Base-by-base conservation (phyloP, 2,329 filamentous ascomycete genomes). In the Fonsecaea pugnacius region DNA sequence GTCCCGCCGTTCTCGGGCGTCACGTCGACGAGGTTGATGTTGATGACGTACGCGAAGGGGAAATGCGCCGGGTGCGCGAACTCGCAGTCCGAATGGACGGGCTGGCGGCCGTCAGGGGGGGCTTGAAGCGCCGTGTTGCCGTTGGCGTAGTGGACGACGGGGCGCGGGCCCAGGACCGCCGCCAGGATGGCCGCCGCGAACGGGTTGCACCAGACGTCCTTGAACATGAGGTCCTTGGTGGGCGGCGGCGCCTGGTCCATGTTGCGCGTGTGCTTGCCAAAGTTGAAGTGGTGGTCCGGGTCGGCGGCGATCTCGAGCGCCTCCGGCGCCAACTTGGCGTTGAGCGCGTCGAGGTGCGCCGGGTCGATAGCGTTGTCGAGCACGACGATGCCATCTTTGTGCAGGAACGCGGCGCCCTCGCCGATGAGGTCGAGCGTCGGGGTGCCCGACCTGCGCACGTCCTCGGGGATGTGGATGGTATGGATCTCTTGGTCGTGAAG, bases 11-110 rank as follows among this genome's bases (percentile, higher is more conserved):
- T 83, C 14, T 78, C 71, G 1, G 78, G 74, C 3, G 75, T 75
- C 50, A 79, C 79, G 32, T 80, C 78, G 7, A 83, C 75, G 5
- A 84, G 75, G 54, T 78, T 78, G 48, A 80, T 75, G 67, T 84
- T 84, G 53, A 82, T 71, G 18, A 80, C 80, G 35, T 79, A 75
- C 0, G 78, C 80, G 60, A 82, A 84, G 1, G 80, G 79, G 54
- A 84, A 80, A 24, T 78, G 75, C 2, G 67, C 67, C 0, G 80
- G 79, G 62, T 85, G 82, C 30, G 80, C 79, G 71, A 84, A 80
- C 55, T 76, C 70, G 12, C 78, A 70, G 63, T 81, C 79, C 4
- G 76, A 75, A 68, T 80, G 79, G 3, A 77, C 75, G 0, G 78
- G 78, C 65, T 81, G 79, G 1, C 78, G 74, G 24, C 66, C 68